Evolutionary conservation across 2,329 filamentous ascomycete species (phyloP), one percentile per base, ranked within the genome.

Genomic region (Colletotrichum higginsianum): DNA sequence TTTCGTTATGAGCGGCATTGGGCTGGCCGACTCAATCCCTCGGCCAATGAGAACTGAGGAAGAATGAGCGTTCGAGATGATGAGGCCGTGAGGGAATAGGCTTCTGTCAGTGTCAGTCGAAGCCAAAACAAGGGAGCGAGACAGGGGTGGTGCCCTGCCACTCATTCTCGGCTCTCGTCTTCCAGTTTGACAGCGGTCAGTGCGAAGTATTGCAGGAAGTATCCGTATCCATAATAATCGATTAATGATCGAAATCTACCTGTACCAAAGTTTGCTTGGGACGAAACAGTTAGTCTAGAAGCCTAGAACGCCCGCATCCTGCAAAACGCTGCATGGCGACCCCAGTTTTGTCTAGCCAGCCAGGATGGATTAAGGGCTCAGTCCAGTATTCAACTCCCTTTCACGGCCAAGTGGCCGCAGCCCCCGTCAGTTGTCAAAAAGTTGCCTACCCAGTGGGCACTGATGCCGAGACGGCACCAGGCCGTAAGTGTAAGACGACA

Each of bases 361-460:
- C 26, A 44, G 49, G 42, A 35, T 57, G 21, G 11, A 21, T 35
- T 57, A 13, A 13, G 21, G 62, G 40, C 46, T 47, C 13, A 26
- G 18, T 30, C 38, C 53, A n/a, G 30, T 35, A 21, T 44, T 60
- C 53, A 57, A 52, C 44, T 60, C n/a, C 60, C 50, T 30, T 40
- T 35, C 26, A 38, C 6, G 56, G 58, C 40, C 58, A 63, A 68
- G 58, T 23, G 64, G 40, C 44, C 58, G 16, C 26, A 46, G 21
- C 50, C 47, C 52, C 46, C 69, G 60, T 69, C 69, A 64, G 40
- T 68, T 72, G 26, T 72, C 53, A 69, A 62, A 67, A 67, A 55
- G 30, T 2, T 12, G 38, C 56, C 56, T 61, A n/a, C n/a, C 60
- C 21, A 52, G 40, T 52, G 46, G 52, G 38, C 15, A 49, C 49